Conservation (phyloP, 2,329 filamentous ascomycete species). For the Cladophialophora psammophila region DNA sequence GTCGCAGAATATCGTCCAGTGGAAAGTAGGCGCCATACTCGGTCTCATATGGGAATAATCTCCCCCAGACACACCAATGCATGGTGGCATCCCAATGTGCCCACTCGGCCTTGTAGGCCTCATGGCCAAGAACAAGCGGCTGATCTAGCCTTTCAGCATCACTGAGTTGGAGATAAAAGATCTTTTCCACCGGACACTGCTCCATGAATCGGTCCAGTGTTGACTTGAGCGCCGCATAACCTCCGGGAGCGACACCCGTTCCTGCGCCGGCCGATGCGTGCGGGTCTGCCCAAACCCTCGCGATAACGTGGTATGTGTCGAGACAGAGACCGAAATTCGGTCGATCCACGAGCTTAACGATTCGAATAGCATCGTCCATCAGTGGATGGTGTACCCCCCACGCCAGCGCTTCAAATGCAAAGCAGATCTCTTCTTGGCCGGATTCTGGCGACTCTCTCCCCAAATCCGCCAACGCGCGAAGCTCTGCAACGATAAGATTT, state of each 20-base stretch:
- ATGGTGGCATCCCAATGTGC: slow-evolving; percentile 7
- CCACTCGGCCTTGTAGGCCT: slow-evolving; percentile 39
- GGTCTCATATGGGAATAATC: slow-evolving; percentile 45
- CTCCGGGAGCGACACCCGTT: slow-evolving; percentile 12
- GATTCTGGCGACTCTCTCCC: slow-evolving; percentile 12
- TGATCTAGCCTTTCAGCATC: slow-evolving; percentile 43
- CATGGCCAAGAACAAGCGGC: slow-evolving; percentile 41
- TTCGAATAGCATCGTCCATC: slow-evolving; percentile 45
- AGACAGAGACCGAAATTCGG: slow-evolving; percentile 50
- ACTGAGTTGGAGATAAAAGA: slow-evolving; percentile 49
- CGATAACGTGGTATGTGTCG: slow-evolving; percentile 49
- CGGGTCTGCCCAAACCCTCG: slow-evolving; percentile 46
- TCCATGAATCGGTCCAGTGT: slow-evolving; percentile 42
- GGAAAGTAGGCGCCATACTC: slow-evolving; percentile 35
- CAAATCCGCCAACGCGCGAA: slow-evolving; percentile 46
- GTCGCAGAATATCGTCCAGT: slow-evolving; percentile 41
- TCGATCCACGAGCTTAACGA: slow-evolving; percentile 44
- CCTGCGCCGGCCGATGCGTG: slow-evolving; percentile 25
- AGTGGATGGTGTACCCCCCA: slow-evolving; percentile 46
- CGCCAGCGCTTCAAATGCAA: slow-evolving; percentile 48
- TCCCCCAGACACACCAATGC: slow-evolving; percentile 36
- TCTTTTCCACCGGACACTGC: slow-evolving; percentile 41
- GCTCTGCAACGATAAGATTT: slow-evolving; percentile 43
- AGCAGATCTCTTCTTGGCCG: slow-evolving; percentile 5
- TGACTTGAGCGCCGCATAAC: slow-evolving; percentile 19